Base-by-base conservation (phyloP, 2,329 filamentous ascomycete genomes). In the Talaromyces islandicus region DNA sequence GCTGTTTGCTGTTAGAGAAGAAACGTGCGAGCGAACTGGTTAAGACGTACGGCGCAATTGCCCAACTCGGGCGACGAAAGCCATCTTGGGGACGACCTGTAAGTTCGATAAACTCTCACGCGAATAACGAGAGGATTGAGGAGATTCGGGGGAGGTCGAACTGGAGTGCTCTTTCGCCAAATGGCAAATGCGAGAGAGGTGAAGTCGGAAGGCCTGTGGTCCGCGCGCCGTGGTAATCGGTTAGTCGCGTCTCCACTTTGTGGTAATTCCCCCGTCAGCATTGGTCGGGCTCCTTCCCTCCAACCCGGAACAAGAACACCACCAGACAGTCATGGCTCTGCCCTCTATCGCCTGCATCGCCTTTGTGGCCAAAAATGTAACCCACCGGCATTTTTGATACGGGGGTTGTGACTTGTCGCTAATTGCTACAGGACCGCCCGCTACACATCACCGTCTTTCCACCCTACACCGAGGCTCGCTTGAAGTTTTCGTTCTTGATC, bases 361-460 rank as follows among this genome's bases (percentile, higher is more conserved):
- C 75, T 83, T 97, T 57, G 95, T 99, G 69, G 93, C 94, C 67
- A 92, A 94, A 78, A 89, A 95, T 75, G 92, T 96, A 82, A 68
- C 82, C 17, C 56, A 43, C 32, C 38, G 25, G 29, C 30, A 35
- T 25, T 30, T 48, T 48, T 51, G n/a, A 25, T 14, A 41, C 30
- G 4, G 21, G 21, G 27, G 54, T 50, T 56, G 38, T 21, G 10
- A 19, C 17, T 51, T 35, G 48, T 41, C 19, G 59, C 57, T 54
- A n/a, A 51, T 30, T 29, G 59, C 43, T 59, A 61, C 71, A 97
- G 92, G 96, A 97, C 79, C 96, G 97, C 72, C 94, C 93, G 61
- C 88, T 97, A 65, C 93, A 97, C 78, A 90, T 96, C 68, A 87
- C 91, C 62, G 86, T 96, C 72, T 96, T 97, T 76, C 89, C 91